Conservation (phyloP, 768 basidiomycete species). For the Amanita pallidorosea region DNA sequence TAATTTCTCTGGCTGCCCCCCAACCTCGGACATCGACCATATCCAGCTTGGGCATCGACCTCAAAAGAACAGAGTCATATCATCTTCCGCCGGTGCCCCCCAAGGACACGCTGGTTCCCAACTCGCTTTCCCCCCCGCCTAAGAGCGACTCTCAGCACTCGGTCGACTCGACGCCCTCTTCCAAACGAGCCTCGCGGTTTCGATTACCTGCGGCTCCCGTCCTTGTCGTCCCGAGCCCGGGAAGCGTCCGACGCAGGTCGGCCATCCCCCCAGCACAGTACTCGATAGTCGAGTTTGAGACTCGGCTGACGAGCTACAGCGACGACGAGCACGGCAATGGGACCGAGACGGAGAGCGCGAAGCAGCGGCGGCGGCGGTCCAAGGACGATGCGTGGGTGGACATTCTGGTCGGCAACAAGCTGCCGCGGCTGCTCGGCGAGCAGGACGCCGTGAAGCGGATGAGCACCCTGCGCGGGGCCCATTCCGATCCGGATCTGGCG, state of each 20-base stretch:
- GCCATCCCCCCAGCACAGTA: constrained; percentile 63
- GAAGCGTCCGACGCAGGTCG: constrained; percentile 31
- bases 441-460: constrained; percentile 40
- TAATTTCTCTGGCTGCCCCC: constrained; percentile 23
- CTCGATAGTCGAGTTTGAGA: constrained; percentile 76
- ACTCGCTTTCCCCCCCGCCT: background rate
- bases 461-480: constrained; percentile 17
- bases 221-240: constrained; percentile 42
- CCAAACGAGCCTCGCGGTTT: constrained; percentile 43
- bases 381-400: constrained; percentile 82
- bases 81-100: constrained; percentile 11
- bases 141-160: background rate
- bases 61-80: constrained; percentile 10
- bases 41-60: constrained; percentile 11
- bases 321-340: constrained; percentile 30
- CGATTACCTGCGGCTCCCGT: constrained; percentile 34
- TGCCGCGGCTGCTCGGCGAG: constrained; percentile 32
- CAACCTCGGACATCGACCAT: constrained; percentile 11
- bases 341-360: constrained; percentile 29
- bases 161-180: constrained; percentile 7
- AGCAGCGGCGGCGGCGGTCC: constrained; percentile 37
- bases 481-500: constrained; percentile 57
- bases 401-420: constrained; percentile 59
- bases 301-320: constrained; percentile 58
- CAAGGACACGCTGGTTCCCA: too few relatives aligned